A percentile compares a stretch with the other conserved stretches of the same genome.
Evolutionary conservation across 495 filamentous ascomycete species (phyloP).

Genomic region (Penicillium ochrochloron): DNA sequence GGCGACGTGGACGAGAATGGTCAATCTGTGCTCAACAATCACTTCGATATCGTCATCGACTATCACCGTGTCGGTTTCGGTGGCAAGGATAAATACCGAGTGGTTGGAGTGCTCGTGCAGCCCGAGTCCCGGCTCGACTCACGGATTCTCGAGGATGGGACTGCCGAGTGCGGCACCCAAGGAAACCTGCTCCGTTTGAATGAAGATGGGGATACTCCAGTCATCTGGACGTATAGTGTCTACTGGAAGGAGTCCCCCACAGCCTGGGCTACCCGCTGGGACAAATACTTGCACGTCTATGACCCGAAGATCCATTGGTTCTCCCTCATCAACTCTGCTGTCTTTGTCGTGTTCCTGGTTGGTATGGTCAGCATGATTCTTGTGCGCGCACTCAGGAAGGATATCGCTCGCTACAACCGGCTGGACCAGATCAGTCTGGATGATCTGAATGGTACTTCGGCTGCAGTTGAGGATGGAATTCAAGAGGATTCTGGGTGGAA

Average conservation of each 20-base stretch:
- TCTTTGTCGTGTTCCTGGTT: constrained; percentile 90
- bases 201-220: constrained; percentile 69
- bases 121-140: constrained; percentile 72
- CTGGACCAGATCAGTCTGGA: constrained; percentile 86
- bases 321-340: constrained; percentile 89
- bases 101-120: constrained; percentile 89
- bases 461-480: constrained; percentile 83
- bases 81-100: constrained; percentile 69
- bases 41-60: constrained; percentile 92
- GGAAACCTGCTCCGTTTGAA: constrained; percentile 60
- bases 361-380: constrained; percentile 90
- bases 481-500: constrained; percentile 99
- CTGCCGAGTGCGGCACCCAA: constrained; percentile 63
- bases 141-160: constrained; percentile 53
- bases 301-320: constrained; percentile 99
- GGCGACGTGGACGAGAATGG: constrained; percentile 64
- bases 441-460: constrained; percentile 74
- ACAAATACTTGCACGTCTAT: constrained; percentile 94
- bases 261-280: constrained; percentile 95
- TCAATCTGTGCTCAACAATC: constrained; percentile 76
- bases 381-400: constrained; percentile 82
- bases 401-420: constrained; percentile 94
- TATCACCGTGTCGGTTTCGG: constrained; percentile 73
- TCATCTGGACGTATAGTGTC: constrained; percentile 90
- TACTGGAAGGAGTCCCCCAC: constrained; percentile 80